A percentile compares a stretch with the other conserved stretches of the same genome.
These are phyloP conservation scores for Beauveria caledonica DNA, from an alignment of 2,329 filamentous ascomycete species.

Conservation along the genomic window DNA sequence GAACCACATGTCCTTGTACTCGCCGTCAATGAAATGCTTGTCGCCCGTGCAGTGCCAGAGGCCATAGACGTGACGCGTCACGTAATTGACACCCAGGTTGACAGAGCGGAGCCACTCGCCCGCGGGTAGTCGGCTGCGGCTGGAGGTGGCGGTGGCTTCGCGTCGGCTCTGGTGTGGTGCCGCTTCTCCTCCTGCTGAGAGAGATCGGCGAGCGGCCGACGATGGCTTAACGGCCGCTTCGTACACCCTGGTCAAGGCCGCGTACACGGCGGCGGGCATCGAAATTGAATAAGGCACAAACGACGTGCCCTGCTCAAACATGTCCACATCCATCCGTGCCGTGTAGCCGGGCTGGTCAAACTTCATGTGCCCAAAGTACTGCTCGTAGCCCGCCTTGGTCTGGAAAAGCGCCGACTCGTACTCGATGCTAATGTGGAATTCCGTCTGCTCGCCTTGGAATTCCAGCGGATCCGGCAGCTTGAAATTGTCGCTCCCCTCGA, in stretches of 20 bases:
- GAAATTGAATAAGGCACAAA: conserved; percentile 24
- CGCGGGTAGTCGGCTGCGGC: conserved; percentile 5
- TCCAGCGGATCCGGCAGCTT: neutral
- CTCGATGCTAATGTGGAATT: conserved; percentile 31
- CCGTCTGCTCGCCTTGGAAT: conserved; percentile 13
- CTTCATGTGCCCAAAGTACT: conserved; percentile 25
- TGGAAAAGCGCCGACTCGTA: conserved; percentile 34
- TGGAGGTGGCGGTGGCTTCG: neutral
- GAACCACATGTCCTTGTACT: conserved; percentile 17
- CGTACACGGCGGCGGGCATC: conserved; percentile 25
- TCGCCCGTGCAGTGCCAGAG: conserved; percentile 20
- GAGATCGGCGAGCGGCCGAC: neutral
- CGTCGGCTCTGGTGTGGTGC: neutral
- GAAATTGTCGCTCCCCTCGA: neutral
- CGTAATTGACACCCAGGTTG: conserved; percentile 23
- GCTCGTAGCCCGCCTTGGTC: conserved; percentile 28
- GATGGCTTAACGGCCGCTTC: conserved; percentile 19
- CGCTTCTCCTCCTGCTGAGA: neutral
- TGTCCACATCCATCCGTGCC: conserved; percentile 17
- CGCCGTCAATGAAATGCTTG: conserved; percentile 17
- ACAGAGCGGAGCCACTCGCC: conserved; percentile 24
- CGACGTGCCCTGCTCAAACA: conserved; percentile 17
- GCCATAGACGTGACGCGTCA: conserved; percentile 16
- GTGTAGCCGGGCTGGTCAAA: conserved; percentile 22
- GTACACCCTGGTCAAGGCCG: conserved; percentile 23